phyloP scores from a whole-genome alignment of 1,284 basidiomycete genomes.

The Ganoderma boninense region DNA sequence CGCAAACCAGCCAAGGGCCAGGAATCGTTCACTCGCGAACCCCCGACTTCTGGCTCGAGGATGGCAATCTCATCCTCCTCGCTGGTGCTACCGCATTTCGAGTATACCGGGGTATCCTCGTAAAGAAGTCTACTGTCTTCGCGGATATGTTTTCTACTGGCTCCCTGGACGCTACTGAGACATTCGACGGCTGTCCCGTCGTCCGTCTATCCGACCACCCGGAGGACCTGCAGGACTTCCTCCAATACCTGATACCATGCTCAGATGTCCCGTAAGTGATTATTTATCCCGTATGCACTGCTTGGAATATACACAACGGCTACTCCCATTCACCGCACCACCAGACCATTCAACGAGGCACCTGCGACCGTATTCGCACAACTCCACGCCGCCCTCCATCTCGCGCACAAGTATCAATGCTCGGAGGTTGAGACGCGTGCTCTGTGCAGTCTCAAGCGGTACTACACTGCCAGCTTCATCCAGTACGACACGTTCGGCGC shows the following conservation, averaged over 20 bases:
- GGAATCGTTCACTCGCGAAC: neutral
- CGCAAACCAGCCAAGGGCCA: neutral
- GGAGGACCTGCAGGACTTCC: constrained; percentile 14
- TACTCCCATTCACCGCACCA: no score
- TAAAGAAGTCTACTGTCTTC: constrained; percentile 27
- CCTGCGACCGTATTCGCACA: neutral
- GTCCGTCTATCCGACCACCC: constrained; percentile 27
- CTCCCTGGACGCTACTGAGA: constrained; percentile 15
- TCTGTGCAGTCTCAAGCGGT: neutral
- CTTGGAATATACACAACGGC: no score
- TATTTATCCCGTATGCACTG: neutral
- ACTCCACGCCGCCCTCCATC: constrained; percentile 7
- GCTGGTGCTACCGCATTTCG: constrained; percentile 13
- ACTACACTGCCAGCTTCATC: neutral
- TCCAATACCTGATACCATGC: constrained; percentile 5
- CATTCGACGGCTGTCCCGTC: constrained; percentile 25
- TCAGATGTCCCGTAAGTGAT: neutral
- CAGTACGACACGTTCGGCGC: neutral
- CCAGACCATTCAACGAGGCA: no score
- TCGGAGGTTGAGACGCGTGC: neutral
- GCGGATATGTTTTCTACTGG: constrained; percentile 23
- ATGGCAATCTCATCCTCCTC: constrained; percentile 18
- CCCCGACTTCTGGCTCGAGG: constrained; percentile 13
- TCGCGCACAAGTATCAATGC: constrained; percentile 7
- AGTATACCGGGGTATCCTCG: constrained; percentile 25